A percentile compares a stretch with the other conserved stretches of the same genome.
Evolutionary conservation across 805 yeast genomes (phyloP).

Genomic region (Cyberlindnera amylophila): DNA sequence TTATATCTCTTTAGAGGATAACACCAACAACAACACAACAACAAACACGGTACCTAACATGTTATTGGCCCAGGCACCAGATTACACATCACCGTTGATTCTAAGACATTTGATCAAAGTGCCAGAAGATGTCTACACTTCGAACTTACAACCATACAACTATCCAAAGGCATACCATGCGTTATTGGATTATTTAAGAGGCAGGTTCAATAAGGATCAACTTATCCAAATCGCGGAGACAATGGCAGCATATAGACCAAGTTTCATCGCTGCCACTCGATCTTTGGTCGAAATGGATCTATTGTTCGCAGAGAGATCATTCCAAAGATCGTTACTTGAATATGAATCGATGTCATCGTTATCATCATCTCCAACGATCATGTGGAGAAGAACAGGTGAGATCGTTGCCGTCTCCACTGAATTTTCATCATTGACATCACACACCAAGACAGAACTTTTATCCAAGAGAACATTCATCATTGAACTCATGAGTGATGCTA

Average conservation of each 20-base stretch:
- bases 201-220: conserved; percentile 66
- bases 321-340: conserved; percentile 55
- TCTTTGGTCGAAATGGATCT: conserved; percentile 68
- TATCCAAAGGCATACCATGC: conserved; percentile 93
- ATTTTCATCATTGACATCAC: conserved; percentile 65
- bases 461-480: conserved; percentile 65
- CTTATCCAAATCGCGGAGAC: conserved; percentile 54
- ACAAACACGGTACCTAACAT: conserved; percentile 11
- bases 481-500: conserved; percentile 78
- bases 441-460: conserved; percentile 52
- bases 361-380: conserved; percentile 74
- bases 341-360: conserved; percentile 45
- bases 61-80: conserved; percentile 24
- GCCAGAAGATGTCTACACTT: conserved; percentile 79
- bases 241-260: conserved; percentile 58
- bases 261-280: conserved; percentile 73
- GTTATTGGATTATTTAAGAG: conserved; percentile 67
- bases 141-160: conserved; percentile 76
- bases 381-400: conserved; percentile 86
- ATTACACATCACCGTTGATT: conserved; percentile 54
- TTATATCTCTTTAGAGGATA: conserved; percentile 26
- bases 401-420: conserved; percentile 77
- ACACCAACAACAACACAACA: conserved; percentile 21
- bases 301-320: conserved; percentile 55
- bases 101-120: conserved; percentile 55